These are phyloP conservation scores for Scenedesmus sp. DNA, from an alignment of 163 green algal genomes.

Conservation along the genomic window DNA sequence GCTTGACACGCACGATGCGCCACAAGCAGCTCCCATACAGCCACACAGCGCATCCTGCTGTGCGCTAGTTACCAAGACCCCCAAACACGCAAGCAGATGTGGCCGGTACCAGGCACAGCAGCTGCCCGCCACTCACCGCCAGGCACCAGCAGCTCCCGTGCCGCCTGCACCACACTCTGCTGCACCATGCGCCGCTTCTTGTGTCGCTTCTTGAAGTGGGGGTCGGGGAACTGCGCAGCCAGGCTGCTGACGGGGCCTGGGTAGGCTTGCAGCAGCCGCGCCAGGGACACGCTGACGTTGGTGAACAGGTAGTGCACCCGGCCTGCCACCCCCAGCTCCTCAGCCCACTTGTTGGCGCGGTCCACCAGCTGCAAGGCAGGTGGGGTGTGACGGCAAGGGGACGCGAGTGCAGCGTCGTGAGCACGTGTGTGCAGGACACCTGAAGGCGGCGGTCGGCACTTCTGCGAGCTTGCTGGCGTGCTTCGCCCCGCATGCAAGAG, in stretches of 20 bases:
- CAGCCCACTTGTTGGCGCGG: constrained; percentile 83
- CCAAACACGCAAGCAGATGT: too few relatives aligned
- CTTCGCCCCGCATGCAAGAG: too few relatives aligned
- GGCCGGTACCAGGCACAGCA: too few relatives aligned
- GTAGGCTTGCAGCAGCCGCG: constrained; percentile 81
- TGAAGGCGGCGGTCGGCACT: too few relatives aligned
- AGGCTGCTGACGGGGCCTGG: constrained; percentile 73
- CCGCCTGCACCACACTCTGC: constrained; percentile 72
- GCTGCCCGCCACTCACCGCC: constrained; percentile 55
- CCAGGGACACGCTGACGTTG: constrained; percentile 91
- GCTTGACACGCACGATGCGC: too few relatives aligned
- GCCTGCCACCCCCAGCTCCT: constrained; percentile 60
- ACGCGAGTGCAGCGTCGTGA: too few relatives aligned
- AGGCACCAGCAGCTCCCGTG: constrained; percentile 61
- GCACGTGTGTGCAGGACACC: too few relatives aligned
- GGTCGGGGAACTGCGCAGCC: constrained; percentile 84
- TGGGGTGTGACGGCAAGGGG: too few relatives aligned
- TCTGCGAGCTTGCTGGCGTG: too few relatives aligned
- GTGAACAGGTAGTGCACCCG: constrained; percentile 75
- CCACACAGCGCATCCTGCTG: too few relatives aligned
- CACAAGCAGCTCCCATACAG: too few relatives aligned
- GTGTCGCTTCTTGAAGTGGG: constrained; percentile 92
- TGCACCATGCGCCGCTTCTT: constrained; percentile 94
- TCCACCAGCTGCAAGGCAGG: constrained; percentile 78
- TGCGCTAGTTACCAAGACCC: too few relatives aligned